A percentile compares a stretch with the other conserved stretches of the same genome.
Evolutionary conservation across 2,329 filamentous ascomycete genomes (phyloP).

Genomic region (Tolypocladium endophyticum): DNA sequence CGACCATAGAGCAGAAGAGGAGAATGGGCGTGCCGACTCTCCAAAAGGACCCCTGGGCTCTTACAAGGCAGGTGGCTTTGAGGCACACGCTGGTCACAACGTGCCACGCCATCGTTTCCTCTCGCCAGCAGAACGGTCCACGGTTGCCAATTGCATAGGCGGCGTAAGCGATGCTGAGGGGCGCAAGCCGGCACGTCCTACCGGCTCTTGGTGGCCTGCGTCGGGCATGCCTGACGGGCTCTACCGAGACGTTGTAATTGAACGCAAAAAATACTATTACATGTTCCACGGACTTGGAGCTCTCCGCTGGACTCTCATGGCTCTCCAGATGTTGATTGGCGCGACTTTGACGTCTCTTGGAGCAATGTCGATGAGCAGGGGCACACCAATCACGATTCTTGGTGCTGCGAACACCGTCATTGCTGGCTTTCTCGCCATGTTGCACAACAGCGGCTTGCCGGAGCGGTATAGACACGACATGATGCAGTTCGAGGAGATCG

Average conservation of each 20-base stretch:
- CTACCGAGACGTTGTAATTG: conserved; percentile 34
- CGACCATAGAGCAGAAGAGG: neutral
- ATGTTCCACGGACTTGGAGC: conserved; percentile 31
- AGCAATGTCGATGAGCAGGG: conserved; percentile 24
- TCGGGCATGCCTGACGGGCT: conserved; percentile 36
- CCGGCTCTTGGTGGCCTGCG: conserved; percentile 32
- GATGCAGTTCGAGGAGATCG: conserved; percentile 36
- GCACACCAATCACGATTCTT: conserved; percentile 35
- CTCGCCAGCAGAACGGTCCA: conserved; percentile 31
- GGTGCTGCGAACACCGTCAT: conserved; percentile 39
- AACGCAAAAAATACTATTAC: conserved; percentile 33
- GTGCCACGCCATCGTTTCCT: conserved; percentile 27
- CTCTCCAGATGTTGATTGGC: conserved; percentile 37
- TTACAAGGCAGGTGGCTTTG: neutral
- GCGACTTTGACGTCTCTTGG: conserved; percentile 40
- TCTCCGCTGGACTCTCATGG: conserved; percentile 34
- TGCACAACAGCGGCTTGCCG: conserved; percentile 44
- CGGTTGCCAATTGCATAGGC: conserved; percentile 36
- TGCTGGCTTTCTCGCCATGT: conserved; percentile 37
- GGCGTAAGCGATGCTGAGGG: conserved; percentile 35
- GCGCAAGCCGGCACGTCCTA: conserved; percentile 29
- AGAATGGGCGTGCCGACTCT: neutral
- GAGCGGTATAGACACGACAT: conserved; percentile 39
- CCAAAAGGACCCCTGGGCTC: neutral
- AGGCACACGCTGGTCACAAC: conserved; percentile 6